Percentiles rank a stretch among this genome's conserved stretches.
These are phyloP conservation scores for Carex myosuroides DNA, from an alignment of 176 grass and related monocot genomes.

Conservation along the genomic window DNA sequence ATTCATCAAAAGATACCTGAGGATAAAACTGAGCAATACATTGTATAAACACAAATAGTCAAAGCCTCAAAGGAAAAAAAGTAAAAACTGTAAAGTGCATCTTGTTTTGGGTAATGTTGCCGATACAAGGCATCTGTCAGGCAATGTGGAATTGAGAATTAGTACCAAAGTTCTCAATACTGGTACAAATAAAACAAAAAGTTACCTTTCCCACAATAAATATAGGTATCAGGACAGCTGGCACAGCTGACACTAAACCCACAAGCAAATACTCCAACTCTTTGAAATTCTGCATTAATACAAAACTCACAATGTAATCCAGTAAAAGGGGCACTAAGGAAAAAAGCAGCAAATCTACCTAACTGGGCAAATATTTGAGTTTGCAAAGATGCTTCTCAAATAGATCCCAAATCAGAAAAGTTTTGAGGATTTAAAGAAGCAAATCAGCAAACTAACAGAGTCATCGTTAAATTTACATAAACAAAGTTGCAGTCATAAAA, in stretches of 20 bases:
- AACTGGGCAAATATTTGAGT: neutral
- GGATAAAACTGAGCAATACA: neutral
- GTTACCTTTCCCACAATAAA: slow-evolving; percentile 76
- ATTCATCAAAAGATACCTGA: neutral
- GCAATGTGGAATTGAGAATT: neutral
- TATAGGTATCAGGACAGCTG: slow-evolving; percentile 66
- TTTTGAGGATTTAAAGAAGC: neutral
- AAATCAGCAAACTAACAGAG: neutral
- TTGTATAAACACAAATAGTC: neutral
- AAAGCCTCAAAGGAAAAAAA: neutral
- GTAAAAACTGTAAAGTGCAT: neutral
- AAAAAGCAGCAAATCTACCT: neutral
- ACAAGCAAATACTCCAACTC: slow-evolving; percentile 88
- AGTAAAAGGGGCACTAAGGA: neutral
- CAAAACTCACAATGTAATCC: slow-evolving; percentile 15
- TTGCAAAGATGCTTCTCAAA: neutral
- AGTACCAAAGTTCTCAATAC: neutral
- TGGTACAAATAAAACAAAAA: neutral
- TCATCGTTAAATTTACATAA: neutral
- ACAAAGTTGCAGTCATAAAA: neutral
- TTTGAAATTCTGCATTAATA: slow-evolving; percentile 55
- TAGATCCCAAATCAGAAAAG: neutral
- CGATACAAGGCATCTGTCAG: neutral
- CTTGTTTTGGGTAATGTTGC: neutral
- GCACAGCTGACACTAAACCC: slow-evolving; percentile 68